Base-by-base conservation (phyloP, 208 protist genomes). In the Porcisia deanei region DNA sequence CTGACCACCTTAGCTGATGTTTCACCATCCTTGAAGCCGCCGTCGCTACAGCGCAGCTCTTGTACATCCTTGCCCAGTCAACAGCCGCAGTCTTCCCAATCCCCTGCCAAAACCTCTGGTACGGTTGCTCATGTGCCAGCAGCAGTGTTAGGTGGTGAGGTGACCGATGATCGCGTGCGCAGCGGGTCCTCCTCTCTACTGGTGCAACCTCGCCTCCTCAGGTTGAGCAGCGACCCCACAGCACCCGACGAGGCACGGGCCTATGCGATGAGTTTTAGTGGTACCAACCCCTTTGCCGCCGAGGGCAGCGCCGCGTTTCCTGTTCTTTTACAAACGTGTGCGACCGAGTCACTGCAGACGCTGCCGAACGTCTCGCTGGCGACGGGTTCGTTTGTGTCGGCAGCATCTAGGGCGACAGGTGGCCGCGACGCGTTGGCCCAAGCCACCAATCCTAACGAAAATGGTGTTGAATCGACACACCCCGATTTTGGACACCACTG, bases 311-410 rank as follows among this genome's bases (percentile, higher is more conserved):
- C 47, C 12, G 66, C 25, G 6, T 54, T 71, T 49, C 8, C 55
- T 20, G 70, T 74, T 1, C 75, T 66, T 60, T 67, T 55, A 39
- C 70, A 71, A 54, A 76, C 69, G 45, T 77, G 20, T 73, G 34
- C 57, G 43, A 76, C 63, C 14, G 76, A 81, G 63, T 76, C 64
- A 63, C 71, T 72, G 63, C 71, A 61, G 43, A 73, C 71, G 12
- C 65, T 66, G 63, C 76, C 61, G 6, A 71, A 65, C 34, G 16
- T 53, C 41, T 43, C 70, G n/a, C 45, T 71, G 45, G 75, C 55
- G 63, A 54, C 41, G 10, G 57, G 64, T 25, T 81, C 71, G 4
- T 81, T 64, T 43, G 30, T 47, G 12, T 73, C 54, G 2, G 30
- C 25, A n/a, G 66, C 43, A 2, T 43, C 49, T 52, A 20, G 0